Base-by-base conservation (phyloP, 2,329 filamentous ascomycete species). In the Colletotrichum limetticola region DNA sequence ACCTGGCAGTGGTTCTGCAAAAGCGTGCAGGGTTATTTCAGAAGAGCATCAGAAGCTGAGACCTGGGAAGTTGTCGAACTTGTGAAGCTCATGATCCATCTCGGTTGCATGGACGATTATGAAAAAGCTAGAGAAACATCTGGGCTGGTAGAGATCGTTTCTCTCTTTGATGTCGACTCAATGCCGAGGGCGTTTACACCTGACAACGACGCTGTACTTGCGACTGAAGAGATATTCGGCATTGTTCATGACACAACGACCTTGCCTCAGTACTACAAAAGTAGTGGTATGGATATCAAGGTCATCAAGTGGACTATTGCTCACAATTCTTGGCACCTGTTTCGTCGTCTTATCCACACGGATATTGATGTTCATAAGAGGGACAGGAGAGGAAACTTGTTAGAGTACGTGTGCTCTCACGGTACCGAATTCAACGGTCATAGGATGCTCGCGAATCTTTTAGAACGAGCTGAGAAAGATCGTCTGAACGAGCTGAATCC, bases 291-390 rank as follows among this genome's bases (percentile, higher is more conserved):
- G 4, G 66, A 58, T 6, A 14, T 57, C 5, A 16, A 14, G 11
- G 52, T 58, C 19, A 26, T 69, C 3, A 49, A 63, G 14, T 69
- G 66, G 66, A 60, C 66, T 9, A 22, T 65, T 8, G 30, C 7
- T 22, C n/a, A 42, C 49, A 60, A 69, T n/a, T 69, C 66, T 8
- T 19, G 63, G 8, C 64, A 49, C 12, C 32, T 69, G 3, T 62
- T 69, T 4, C 59, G 26, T 22, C 59, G 60, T 19, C 52, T 69
- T 2, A 52, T 69, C 2, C 46, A 22, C 6, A 28, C 14, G 4
- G 59, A 30, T 2, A 6, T 19, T 16, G 14, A 65, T 6, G 60
- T 58, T 4, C 32, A 63, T 24, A 30, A 56, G 8, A 49, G 59
- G 30, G 28, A 8, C 3, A 2, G 22, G 4, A 22, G 14, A 5